phyloP scores from a whole-genome alignment of 495 filamentous ascomycete species.

The Barbatosphaeria neglecta region DNA sequence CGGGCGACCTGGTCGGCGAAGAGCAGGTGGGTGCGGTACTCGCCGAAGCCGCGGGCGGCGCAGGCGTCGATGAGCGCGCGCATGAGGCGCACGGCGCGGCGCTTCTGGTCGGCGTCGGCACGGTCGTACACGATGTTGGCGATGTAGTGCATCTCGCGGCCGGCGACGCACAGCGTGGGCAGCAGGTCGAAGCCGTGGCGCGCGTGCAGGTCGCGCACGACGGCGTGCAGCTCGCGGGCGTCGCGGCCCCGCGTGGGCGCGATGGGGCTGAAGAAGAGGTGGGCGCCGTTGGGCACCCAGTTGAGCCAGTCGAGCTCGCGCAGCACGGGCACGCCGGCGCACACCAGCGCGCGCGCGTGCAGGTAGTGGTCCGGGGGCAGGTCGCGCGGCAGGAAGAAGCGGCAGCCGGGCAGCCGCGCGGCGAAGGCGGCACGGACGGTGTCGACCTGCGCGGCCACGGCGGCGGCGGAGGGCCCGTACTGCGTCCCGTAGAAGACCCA shows the following conservation, averaged over 20 bases:
- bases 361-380: slow-evolving; percentile 17
- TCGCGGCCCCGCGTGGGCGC: slow-evolving; percentile 38
- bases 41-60: slow-evolving; percentile 34
- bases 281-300: slow-evolving; percentile 44
- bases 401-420: slow-evolving; percentile 25
- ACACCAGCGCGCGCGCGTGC: slow-evolving; percentile 12
- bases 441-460: slow-evolving; percentile 29
- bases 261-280: slow-evolving; percentile 48
- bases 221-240: slow-evolving; percentile 31
- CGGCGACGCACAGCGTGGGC: slow-evolving; percentile 36
- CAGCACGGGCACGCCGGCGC: slow-evolving; percentile 33
- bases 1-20: slow-evolving; percentile 40
- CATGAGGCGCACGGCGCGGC: slow-evolving; percentile 23
- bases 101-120: slow-evolving; percentile 17
- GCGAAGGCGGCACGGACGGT: slow-evolving; percentile 35
- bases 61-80: slow-evolving; percentile 29
- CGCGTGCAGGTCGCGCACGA: slow-evolving; percentile 24
- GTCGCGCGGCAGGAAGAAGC: slow-evolving; percentile 31
- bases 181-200: slow-evolving; percentile 41
- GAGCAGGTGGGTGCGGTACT: slow-evolving; percentile 40
- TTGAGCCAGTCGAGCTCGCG: slow-evolving; percentile 44
- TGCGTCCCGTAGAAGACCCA: slow-evolving; percentile 48
- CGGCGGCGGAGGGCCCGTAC: slow-evolving; percentile 32
- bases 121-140: slow-evolving; percentile 35
- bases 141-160: slow-evolving; percentile 47